Evolutionary conservation across 352 stramenopile genomes (phyloP).

Genomic region (Globisporangium rhizosaccharum): DNA sequence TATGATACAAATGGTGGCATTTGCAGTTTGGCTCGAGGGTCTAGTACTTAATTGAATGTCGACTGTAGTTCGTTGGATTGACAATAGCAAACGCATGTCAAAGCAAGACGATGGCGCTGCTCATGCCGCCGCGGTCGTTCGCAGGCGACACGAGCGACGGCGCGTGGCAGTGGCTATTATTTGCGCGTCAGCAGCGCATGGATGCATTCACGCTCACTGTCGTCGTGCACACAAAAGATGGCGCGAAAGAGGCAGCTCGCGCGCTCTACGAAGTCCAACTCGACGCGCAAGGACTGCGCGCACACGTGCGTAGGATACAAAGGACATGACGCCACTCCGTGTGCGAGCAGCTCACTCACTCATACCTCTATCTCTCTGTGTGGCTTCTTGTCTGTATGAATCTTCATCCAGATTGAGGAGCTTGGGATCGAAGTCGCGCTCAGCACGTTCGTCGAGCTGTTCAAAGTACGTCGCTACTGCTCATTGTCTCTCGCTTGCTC

Average conservation of each 20-base stretch:
- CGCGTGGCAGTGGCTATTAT: constrained; percentile 48
- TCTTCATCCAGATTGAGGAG: constrained; percentile 38
- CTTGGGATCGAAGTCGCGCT: constrained; percentile 44
- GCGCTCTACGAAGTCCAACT: constrained; percentile 34
- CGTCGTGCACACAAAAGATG: constrained; percentile 12
- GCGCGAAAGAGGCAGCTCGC: background rate
- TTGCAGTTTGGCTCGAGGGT: constrained; percentile 2
- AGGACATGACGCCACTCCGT: no score
- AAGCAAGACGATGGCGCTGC: background rate
- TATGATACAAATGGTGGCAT: background rate
- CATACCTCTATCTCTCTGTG: background rate
- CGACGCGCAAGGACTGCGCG: constrained; percentile 3
- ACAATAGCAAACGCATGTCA: background rate
- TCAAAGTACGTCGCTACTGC: constrained; percentile 21
- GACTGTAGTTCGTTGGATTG: background rate
- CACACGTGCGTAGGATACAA: background rate
- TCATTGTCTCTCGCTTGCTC: background rate
- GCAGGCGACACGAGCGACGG: constrained; percentile 12
- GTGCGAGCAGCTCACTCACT: background rate
- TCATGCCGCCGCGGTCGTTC: constrained; percentile 27
- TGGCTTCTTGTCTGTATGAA: background rate
- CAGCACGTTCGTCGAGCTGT: constrained; percentile 25
- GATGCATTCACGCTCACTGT: constrained; percentile 28
- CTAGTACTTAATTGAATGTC: background rate
- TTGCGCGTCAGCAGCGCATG: constrained; percentile 19